These are phyloP conservation scores for Coprinopsis sp. DNA, from an alignment of 768 basidiomycete species.

Conservation along the genomic window DNA sequence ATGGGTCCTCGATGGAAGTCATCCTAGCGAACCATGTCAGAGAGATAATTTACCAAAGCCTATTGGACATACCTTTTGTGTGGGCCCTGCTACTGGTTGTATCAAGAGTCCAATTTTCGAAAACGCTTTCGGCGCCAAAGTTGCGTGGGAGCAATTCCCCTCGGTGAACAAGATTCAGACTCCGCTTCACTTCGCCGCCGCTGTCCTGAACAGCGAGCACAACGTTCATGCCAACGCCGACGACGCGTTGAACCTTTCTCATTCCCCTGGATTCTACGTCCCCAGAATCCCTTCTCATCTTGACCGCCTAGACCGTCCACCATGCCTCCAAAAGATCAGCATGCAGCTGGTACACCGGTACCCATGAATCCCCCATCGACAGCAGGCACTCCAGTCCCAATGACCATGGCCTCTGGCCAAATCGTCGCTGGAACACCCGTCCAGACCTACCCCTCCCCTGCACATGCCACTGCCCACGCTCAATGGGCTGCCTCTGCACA, in stretches of 20 bases:
- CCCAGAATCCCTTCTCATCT: not conserved
- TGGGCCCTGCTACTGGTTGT: no score
- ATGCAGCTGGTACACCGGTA: slow-evolving; percentile 13
- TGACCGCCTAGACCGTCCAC: not conserved
- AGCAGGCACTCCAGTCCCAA: slow-evolving; percentile 19
- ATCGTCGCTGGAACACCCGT: slow-evolving; percentile 5
- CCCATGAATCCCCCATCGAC: slow-evolving; percentile 20
- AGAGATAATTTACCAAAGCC: no score
- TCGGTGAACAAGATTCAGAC: no score
- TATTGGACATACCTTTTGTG: no score
- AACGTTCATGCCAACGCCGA: no score
- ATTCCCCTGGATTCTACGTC: not conserved
- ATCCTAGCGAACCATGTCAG: not conserved
- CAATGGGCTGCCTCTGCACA: slow-evolving; percentile 8
- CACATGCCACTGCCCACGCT: slow-evolving; percentile 9
- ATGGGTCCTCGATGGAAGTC: slow-evolving; percentile 32
- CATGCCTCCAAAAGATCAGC: not conserved
- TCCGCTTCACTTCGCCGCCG: no score
- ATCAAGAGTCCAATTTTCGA: no score
- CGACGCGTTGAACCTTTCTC: no score
- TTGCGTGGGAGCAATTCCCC: no score
- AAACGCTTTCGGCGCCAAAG: no score
- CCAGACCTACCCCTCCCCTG: slow-evolving; percentile 9
- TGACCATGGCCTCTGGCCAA: not conserved
- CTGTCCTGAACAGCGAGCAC: no score